phyloP scores from a whole-genome alignment of 2,329 filamentous ascomycete species.

The Furcasterigmium sp. region DNA sequence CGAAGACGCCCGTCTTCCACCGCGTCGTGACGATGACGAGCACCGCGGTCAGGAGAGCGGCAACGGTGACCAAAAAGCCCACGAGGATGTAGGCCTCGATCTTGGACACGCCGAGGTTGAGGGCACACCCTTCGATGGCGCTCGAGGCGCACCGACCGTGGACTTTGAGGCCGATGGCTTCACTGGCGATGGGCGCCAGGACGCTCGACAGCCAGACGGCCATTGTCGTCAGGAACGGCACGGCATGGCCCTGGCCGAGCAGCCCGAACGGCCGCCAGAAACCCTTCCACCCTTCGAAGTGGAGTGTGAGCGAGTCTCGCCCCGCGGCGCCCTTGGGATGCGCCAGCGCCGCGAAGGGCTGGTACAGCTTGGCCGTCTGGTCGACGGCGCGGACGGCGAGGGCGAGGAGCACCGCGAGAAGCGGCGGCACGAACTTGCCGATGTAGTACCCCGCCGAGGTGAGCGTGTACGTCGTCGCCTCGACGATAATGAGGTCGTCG shows the following conservation, averaged over 20 bases:
- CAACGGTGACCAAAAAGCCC: slow-evolving; percentile 21
- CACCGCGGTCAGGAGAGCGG: slow-evolving; percentile 21
- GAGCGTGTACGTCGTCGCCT: slow-evolving; percentile 16
- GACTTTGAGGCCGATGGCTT: slow-evolving; percentile 31
- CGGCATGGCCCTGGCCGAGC: slow-evolving; percentile 25
- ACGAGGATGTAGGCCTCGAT: slow-evolving; percentile 23
- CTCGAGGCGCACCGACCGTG: slow-evolving; percentile 25
- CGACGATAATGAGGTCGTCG: slow-evolving; percentile 9
- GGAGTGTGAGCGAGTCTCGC: slow-evolving; percentile 33
- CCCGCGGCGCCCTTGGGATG: slow-evolving; percentile 29
- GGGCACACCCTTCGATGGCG: slow-evolving; percentile 23
- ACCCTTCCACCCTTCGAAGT: slow-evolving; percentile 30
- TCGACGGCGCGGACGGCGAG: slow-evolving; percentile 34
- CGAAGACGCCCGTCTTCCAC: slow-evolving; percentile 30
- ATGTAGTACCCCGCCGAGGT: slow-evolving; percentile 27
- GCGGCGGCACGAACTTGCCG: slow-evolving; percentile 35
- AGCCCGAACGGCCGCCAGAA: slow-evolving; percentile 27
- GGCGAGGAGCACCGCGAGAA: slow-evolving; percentile 31
- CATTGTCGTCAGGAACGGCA: slow-evolving; percentile 30
- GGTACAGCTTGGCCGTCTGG: slow-evolving; percentile 32
- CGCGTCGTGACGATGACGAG: slow-evolving; percentile 21
- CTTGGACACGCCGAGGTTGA: slow-evolving; percentile 26
- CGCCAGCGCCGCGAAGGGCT: slow-evolving; percentile 37
- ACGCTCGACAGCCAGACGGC: slow-evolving; percentile 27
- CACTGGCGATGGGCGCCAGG: slow-evolving; percentile 32